Percentiles rank a stretch among this genome's conserved stretches.
phyloP scores from a whole-genome alignment of 306 rosid species.

The Argentina anserina region DNA sequence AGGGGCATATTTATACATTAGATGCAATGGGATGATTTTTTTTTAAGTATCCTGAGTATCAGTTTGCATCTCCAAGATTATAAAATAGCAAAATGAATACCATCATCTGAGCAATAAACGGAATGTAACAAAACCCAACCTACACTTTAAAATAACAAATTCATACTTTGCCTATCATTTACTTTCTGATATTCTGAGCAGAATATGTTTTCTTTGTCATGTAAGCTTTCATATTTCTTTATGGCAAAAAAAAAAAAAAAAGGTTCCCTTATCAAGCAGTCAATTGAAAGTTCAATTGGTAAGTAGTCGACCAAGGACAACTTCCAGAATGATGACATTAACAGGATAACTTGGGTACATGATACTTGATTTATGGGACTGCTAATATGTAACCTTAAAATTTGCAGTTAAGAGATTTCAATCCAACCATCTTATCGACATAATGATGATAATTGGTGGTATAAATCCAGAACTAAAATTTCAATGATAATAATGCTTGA shows the following conservation, averaged over 20 bases:
- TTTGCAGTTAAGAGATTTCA: neutral
- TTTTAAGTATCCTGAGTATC: neutral
- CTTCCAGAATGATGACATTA: neutral
- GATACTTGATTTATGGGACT: neutral
- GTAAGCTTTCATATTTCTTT: neutral
- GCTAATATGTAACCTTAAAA: neutral
- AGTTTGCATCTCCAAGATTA: neutral
- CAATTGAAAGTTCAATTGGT: neutral
- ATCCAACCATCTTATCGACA: neutral
- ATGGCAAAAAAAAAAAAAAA: neutral
- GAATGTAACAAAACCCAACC: neutral
- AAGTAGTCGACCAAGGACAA: neutral
- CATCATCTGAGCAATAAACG: neutral
- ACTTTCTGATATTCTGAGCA: neutral
- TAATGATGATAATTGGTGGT: neutral
- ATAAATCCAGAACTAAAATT: neutral
- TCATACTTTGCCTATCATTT: neutral
- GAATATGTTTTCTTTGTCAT: neutral
- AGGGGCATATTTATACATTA: neutral
- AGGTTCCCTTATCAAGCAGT: neutral
- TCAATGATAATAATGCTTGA: neutral
- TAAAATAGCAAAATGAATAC: neutral
- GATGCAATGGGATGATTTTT: neutral
- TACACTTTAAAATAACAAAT: neutral
- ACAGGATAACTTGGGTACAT: neutral